phyloP scores from a whole-genome alignment of 2,329 filamentous ascomycete genomes.

The Aphanoascus verrucosus region DNA sequence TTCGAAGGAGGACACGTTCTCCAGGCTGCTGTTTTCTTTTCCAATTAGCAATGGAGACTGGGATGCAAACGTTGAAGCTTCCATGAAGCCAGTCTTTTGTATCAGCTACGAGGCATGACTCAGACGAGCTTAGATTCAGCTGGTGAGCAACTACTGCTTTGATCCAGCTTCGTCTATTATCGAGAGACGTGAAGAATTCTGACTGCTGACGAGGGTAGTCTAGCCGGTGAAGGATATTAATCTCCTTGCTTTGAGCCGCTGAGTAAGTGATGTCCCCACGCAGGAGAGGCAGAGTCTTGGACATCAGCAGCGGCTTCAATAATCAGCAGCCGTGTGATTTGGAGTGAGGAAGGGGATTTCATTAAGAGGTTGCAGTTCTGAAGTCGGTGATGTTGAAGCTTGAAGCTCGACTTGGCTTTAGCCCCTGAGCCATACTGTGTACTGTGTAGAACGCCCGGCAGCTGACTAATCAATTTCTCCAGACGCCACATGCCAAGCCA shows the following conservation, averaged over 20 bases:
- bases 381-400: too few relatives aligned
- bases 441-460: too few relatives aligned
- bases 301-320: background rate
- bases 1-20: constrained; percentile 5
- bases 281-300: constrained; percentile 14
- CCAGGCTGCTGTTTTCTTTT: background rate
- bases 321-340: too few relatives aligned
- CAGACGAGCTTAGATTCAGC: constrained; percentile 8
- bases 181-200: constrained; percentile 5
- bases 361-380: too few relatives aligned
- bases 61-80: constrained; percentile 30
- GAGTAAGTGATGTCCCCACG: constrained; percentile 20
- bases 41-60: constrained; percentile 1
- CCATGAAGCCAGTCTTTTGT: constrained; percentile 20
- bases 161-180: constrained; percentile 9
- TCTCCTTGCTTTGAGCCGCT: constrained; percentile 17
- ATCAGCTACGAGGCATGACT: constrained; percentile 10
- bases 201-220: constrained; percentile 14
- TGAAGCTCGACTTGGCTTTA: too few relatives aligned
- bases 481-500: too few relatives aligned
- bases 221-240: constrained; percentile 22
- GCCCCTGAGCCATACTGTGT: too few relatives aligned
- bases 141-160: constrained; percentile 14
- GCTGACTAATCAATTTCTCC: too few relatives aligned
- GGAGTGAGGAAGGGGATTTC: too few relatives aligned